Percentiles rank a stretch among this genome's conserved stretches.
phyloP scores from a whole-genome alignment of 257 asterid genomes.

The Lycium ferocissimum region DNA sequence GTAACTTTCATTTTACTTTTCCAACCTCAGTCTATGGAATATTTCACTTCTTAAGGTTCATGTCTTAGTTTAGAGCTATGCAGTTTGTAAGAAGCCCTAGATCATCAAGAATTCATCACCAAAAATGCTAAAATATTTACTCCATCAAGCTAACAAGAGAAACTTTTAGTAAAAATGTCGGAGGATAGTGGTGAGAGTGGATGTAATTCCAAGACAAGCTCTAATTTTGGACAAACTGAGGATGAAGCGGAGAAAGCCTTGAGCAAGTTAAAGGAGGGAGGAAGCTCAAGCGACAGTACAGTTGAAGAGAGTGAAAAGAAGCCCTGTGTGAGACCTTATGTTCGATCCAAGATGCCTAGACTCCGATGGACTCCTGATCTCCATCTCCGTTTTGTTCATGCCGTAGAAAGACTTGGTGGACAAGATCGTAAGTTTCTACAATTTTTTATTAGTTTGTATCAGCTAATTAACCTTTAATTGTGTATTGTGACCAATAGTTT shows the following conservation, averaged over 20 bases:
- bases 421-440: constrained; percentile 65
- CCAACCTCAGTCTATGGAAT: background rate
- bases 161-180: constrained; percentile 32
- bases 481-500: background rate
- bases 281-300: constrained; percentile 83
- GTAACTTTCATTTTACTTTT: constrained; percentile 23
- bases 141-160: background rate
- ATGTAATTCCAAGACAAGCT: constrained; percentile 44
- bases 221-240: constrained; percentile 37
- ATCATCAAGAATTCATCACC: constrained; percentile 11
- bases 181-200: constrained; percentile 58
- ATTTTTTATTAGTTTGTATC: background rate
- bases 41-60: background rate
- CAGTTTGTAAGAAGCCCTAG: background rate
- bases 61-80: background rate
- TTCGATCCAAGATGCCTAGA: constrained; percentile 85
- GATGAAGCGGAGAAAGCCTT: constrained; percentile 51
- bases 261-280: constrained; percentile 58
- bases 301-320: constrained; percentile 64
- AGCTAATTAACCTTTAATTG: background rate
- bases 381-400: constrained; percentile 71
- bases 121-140: background rate
- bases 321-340: constrained; percentile 73
- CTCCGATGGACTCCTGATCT: constrained; percentile 94
- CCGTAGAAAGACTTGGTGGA: constrained; percentile 92